Conservation (phyloP, 495 filamentous ascomycete species). For the Penicillium cosmopolitanum region DNA sequence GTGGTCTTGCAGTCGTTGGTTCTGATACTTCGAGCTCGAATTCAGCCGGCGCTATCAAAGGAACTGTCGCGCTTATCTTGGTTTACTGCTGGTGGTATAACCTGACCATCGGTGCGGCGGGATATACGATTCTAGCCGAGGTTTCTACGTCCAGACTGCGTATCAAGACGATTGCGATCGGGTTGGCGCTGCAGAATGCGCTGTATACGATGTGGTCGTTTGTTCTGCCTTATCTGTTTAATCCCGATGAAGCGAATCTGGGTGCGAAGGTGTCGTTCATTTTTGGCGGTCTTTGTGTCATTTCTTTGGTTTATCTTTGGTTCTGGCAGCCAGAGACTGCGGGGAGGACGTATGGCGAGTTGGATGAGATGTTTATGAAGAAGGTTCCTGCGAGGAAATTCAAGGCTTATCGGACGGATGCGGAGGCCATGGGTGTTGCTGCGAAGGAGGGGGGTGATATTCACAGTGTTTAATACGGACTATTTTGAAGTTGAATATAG, state of each 20-base stretch:
- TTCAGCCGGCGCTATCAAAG: slow-evolving; percentile 22
- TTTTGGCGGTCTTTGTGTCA: slow-evolving; percentile 22
- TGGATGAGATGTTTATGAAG: slow-evolving; percentile 26
- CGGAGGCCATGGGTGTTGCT: slow-evolving; percentile 20
- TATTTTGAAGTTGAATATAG: neutral
- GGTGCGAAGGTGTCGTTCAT: slow-evolving; percentile 26
- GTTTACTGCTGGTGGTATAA: slow-evolving; percentile 35
- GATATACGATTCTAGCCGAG: slow-evolving; percentile 35
- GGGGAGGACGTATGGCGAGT: slow-evolving; percentile 18
- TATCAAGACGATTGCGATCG: slow-evolving; percentile 38
- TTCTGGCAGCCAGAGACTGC: slow-evolving; percentile 24
- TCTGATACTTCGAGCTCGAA: slow-evolving; percentile 16
- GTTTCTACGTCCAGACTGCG: slow-evolving; percentile 31
- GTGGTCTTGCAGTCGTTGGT: slow-evolving; percentile 28
- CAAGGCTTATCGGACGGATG: slow-evolving; percentile 19
- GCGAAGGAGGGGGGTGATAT: slow-evolving; percentile 3
- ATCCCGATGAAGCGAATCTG: slow-evolving; percentile 18
- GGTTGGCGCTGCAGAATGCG: slow-evolving; percentile 30
- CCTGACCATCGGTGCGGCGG: slow-evolving; percentile 36
- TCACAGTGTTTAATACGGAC: neutral
- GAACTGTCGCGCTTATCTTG: slow-evolving; percentile 27
- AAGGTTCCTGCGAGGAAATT: slow-evolving; percentile 22
- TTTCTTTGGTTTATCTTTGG: slow-evolving; percentile 25
- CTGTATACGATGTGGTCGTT: slow-evolving; percentile 34
- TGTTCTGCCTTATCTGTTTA: slow-evolving; percentile 23